Conservation (phyloP, 176 grass and related monocot genomes). For the Alopecurus myosuroides region DNA sequence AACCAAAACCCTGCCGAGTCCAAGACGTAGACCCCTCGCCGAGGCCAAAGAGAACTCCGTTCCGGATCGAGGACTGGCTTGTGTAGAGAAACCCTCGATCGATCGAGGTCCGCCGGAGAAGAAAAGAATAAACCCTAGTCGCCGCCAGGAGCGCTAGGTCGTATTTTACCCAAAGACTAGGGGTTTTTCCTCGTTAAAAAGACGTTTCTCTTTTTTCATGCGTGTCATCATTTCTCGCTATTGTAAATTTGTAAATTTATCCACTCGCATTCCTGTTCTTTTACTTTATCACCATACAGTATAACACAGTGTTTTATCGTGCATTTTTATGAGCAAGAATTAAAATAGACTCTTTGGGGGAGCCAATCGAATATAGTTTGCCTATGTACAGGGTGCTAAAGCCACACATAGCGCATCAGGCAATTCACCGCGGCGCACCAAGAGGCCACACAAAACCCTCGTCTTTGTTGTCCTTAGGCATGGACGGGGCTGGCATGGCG, state of each 20-base stretch:
- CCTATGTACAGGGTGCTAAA: not conserved
- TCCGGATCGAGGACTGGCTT: no score
- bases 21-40: no score
- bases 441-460: not conserved
- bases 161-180: no score
- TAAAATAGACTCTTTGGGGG: not conserved
- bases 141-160: no score
- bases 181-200: no score
- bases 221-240: not conserved
- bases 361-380: not conserved
- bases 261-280: not conserved
- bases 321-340: not conserved
- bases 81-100: no score
- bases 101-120: no score
- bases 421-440: not conserved
- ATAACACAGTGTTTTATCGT: no score
- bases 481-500: conserved; percentile 5
- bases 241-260: not conserved
- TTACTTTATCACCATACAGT: not conserved
- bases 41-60: no score
- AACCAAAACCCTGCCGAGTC: no score
- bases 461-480: not conserved
- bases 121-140: no score
- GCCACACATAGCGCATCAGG: not conserved
- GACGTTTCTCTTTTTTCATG: no score